A percentile compares a stretch with the other conserved stretches of the same genome.
Evolutionary conservation across 306 rosid species (phyloP).

Genomic region (Cucurbita ficifolia): DNA sequence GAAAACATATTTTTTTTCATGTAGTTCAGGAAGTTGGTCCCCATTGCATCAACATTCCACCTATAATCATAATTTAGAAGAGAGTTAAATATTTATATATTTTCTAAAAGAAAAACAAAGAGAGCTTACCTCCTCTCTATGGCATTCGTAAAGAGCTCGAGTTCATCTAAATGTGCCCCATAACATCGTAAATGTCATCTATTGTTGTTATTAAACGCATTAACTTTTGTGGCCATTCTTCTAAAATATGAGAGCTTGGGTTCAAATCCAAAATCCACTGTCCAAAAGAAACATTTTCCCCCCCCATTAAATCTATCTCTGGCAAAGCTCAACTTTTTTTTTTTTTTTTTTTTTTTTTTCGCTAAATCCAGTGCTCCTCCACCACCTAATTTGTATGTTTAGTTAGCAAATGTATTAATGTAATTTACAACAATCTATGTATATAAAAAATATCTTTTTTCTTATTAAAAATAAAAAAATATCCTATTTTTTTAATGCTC

Average conservation of each 20-base stretch:
- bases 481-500: too few species aligned
- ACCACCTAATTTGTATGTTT: not conserved
- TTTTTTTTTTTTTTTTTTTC: too few species aligned
- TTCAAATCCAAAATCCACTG: not conserved
- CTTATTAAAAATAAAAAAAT: too few species aligned
- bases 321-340: not conserved
- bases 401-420: too few species aligned
- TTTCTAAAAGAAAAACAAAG: too few species aligned
- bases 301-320: not conserved
- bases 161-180: not conserved
- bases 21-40: not conserved
- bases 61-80: not conserved
- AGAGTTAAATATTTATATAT: not conserved
- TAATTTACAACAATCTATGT: too few species aligned
- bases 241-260: not conserved
- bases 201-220: not conserved
- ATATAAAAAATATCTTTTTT: too few species aligned
- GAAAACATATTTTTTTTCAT: not conserved
- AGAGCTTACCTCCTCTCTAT: not conserved
- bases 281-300: slow-evolving; percentile 8
- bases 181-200: not conserved
- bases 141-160: not conserved
- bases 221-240: not conserved
- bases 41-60: slow-evolving; percentile 3
- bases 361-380: not conserved